These are phyloP conservation scores for Amaranthus tricolor DNA, from an alignment of 179 eudicot genomes.

Conservation along the genomic window DNA sequence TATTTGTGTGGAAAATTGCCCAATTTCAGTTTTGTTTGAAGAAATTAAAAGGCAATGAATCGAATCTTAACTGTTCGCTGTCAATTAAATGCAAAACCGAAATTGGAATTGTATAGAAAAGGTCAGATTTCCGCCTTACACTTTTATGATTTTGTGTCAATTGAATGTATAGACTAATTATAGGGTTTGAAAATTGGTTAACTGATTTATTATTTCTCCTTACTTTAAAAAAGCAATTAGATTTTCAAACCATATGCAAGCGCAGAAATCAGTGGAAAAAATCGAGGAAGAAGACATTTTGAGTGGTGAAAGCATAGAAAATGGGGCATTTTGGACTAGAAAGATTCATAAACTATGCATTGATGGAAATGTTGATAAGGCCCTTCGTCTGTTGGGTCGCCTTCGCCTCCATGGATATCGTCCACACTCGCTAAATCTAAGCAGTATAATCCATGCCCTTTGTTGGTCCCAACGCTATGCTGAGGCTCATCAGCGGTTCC, in stretches of 20 bases:
- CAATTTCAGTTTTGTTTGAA: background rate
- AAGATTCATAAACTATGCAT: slow-evolving; percentile 57
- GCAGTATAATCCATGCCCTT: slow-evolving; percentile 69
- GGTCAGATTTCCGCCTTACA: background rate
- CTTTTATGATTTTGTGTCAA: background rate
- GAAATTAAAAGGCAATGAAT: background rate
- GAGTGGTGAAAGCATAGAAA: slow-evolving; percentile 20
- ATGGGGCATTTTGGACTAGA: slow-evolving; percentile 45
- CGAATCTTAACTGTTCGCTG: background rate
- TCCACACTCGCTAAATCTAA: slow-evolving; percentile 54
- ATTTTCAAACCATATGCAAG: slow-evolving; percentile 8
- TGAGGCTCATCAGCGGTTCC: slow-evolving; percentile 65
- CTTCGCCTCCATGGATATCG: slow-evolving; percentile 54
- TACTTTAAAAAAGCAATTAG: slow-evolving; percentile 13
- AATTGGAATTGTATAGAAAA: background rate
- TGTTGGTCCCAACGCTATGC: slow-evolving; percentile 52
- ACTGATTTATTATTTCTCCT: background rate
- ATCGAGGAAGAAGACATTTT: slow-evolving; percentile 13
- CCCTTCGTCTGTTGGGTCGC: slow-evolving; percentile 53
- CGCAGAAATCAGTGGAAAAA: slow-evolving; percentile 5
- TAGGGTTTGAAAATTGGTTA: background rate
- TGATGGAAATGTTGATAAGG: slow-evolving; percentile 44
- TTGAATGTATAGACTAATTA: background rate
- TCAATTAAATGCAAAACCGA: background rate
- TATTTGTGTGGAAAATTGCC: too few species aligned